These are phyloP conservation scores for Nitzschia palea DNA, from an alignment of 108 stramenopile genomes.

Conservation along the genomic window DNA sequence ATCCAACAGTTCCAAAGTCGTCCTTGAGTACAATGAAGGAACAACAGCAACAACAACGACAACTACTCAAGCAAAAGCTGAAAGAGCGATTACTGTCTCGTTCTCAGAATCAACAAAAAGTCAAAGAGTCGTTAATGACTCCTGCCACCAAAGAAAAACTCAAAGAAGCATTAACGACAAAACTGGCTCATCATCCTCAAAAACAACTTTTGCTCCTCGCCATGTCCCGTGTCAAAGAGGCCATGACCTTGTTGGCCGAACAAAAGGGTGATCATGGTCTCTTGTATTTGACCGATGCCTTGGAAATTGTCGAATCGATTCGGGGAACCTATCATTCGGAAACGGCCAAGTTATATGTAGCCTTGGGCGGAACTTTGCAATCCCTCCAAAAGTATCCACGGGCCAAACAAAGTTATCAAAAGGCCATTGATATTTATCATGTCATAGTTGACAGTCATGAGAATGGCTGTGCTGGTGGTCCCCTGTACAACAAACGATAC, in stretches of 20 bases:
- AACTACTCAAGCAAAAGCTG: no score
- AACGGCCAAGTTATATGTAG: neutral
- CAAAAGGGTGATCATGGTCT: neutral
- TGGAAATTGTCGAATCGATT: neutral
- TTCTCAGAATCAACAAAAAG: no score
- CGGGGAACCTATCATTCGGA: neutral
- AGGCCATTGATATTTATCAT: neutral
- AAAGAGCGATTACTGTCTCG: no score
- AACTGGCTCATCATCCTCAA: no score
- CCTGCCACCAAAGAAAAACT: no score
- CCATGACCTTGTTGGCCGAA: neutral
- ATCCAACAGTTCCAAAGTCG: no score
- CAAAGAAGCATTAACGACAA: no score
- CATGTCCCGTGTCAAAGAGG: neutral
- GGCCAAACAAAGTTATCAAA: neutral
- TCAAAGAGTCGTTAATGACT: no score
- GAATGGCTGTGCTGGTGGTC: neutral
- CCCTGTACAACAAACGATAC: neutral
- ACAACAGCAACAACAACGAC: no score
- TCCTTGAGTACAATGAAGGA: no score
- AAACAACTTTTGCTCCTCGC: neutral
- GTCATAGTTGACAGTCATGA: neutral
- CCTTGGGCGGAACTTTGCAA: neutral
- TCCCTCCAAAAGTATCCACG: neutral
- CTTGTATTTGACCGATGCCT: neutral